Conservation (phyloP, 2,329 filamentous ascomycete genomes). For the Aspergillus ochraceus region DNA sequence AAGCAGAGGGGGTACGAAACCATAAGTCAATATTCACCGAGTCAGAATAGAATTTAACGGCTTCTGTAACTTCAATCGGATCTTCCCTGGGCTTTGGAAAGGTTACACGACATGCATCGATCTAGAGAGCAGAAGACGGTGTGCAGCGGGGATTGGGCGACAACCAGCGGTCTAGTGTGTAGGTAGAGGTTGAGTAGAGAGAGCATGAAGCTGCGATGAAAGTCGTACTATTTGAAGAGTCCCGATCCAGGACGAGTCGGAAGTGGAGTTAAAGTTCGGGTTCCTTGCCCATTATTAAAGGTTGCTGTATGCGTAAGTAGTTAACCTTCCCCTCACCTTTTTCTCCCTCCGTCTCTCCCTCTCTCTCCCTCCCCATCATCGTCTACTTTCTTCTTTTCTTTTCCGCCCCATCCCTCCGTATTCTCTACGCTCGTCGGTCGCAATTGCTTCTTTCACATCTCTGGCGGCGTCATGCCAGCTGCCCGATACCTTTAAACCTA, state of each 20-base stretch:
- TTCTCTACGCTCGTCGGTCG: constrained; percentile 6
- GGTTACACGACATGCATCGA: neutral
- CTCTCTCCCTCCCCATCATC: constrained; percentile 1
- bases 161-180: constrained; percentile 4
- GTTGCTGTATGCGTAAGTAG: neutral
- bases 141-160: neutral
- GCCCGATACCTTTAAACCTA: neutral
- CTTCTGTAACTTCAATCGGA: neutral
- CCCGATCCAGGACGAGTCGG: neutral
- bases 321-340: neutral
- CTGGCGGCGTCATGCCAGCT: neutral
- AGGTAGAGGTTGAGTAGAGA: neutral
- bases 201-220: neutral
- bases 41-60: neutral
- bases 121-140: neutral
- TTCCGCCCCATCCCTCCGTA: neutral
- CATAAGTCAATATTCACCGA: neutral
- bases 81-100: neutral
- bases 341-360: constrained; percentile 2
- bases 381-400: neutral
- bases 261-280: neutral
- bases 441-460: constrained; percentile 1
- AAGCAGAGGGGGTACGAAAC: neutral
- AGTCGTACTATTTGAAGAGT: neutral
- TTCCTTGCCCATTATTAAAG: too few relatives aligned